A percentile compares a stretch with the other conserved stretches of the same genome.
Evolutionary conservation across 192 early-diverging fungal genomes (phyloP).

Genomic region (Rhizophagus prolifer): DNA sequence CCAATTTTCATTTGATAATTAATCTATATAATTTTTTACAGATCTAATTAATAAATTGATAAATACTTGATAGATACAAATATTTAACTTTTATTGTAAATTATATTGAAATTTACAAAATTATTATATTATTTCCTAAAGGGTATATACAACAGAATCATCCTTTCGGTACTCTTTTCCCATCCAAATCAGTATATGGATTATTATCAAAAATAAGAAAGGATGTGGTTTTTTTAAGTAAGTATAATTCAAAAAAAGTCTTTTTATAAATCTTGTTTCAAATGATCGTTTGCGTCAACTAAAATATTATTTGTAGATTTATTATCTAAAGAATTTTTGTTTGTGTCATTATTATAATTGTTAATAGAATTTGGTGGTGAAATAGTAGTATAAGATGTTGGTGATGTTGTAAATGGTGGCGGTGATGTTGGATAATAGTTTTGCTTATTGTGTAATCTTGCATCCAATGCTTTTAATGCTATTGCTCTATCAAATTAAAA

Average conservation of each 20-base stretch:
- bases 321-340: background rate
- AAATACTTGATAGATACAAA: no score
- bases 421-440: constrained; percentile 8
- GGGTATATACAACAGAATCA: no score
- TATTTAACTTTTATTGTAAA: no score
- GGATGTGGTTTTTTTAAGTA: no score
- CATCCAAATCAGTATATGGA: no score
- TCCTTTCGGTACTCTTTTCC: no score
- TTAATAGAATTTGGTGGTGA: background rate
- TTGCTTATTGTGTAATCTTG: constrained; percentile 47
- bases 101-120: no score
- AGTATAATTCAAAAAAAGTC: no score
- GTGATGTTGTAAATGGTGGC: background rate
- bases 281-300: constrained; percentile 4
- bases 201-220: no score
- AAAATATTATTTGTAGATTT: background rate
- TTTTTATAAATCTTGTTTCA: background rate
- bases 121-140: no score
- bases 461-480: constrained; percentile 65
- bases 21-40: background rate
- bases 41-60: no score
- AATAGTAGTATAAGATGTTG: background rate
- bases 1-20: background rate
- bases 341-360: background rate
- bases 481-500: constrained; percentile 48